These are phyloP conservation scores for Ustilago loliicola DNA, from an alignment of 1,284 basidiomycete species.

Conservation along the genomic window DNA sequence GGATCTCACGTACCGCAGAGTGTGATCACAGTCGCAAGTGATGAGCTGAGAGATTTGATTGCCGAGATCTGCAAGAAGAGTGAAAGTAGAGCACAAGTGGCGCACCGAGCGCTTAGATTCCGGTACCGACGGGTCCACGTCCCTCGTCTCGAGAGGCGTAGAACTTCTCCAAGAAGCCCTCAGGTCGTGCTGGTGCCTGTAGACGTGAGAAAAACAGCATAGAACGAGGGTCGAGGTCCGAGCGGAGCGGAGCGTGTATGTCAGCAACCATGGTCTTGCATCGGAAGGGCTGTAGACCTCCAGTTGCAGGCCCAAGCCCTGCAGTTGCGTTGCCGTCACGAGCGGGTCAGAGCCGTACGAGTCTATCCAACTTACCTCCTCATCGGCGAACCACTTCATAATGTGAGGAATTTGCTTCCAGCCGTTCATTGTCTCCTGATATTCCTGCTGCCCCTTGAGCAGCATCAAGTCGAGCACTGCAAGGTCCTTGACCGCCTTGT, in stretches of 20 bases:
- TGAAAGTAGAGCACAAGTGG: slow-evolving; percentile 1
- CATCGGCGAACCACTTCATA: slow-evolving; percentile 72
- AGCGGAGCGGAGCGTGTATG: slow-evolving; percentile 5
- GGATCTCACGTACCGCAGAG: background rate
- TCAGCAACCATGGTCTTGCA: slow-evolving; percentile 13
- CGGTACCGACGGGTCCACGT: slow-evolving; percentile 55
- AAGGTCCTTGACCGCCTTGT: slow-evolving; percentile 84
- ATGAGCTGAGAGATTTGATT: slow-evolving; percentile 23
- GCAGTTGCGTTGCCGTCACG: background rate
- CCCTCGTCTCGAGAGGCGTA: slow-evolving; percentile 74
- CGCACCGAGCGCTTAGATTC: slow-evolving; percentile 31
- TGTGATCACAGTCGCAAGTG: slow-evolving; percentile 5
- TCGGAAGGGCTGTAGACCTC: background rate
- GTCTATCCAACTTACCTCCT: slow-evolving; percentile 69
- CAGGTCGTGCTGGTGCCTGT: slow-evolving; percentile 70
- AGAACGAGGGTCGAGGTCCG: slow-evolving; percentile 2
- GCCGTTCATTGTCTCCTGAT: slow-evolving; percentile 90
- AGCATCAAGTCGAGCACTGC: slow-evolving; percentile 88
- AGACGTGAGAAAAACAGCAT: background rate
- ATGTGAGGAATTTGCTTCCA: slow-evolving; percentile 82
- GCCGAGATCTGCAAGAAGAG: slow-evolving; percentile 15
- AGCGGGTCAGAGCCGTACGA: background rate
- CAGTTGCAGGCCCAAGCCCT: background rate
- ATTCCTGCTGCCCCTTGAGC: slow-evolving; percentile 87
- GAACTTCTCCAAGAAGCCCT: slow-evolving; percentile 86